Evolutionary conservation across 2,329 filamentous ascomycete genomes (phyloP).

Genomic region (Dichotomopilus funicola): DNA sequence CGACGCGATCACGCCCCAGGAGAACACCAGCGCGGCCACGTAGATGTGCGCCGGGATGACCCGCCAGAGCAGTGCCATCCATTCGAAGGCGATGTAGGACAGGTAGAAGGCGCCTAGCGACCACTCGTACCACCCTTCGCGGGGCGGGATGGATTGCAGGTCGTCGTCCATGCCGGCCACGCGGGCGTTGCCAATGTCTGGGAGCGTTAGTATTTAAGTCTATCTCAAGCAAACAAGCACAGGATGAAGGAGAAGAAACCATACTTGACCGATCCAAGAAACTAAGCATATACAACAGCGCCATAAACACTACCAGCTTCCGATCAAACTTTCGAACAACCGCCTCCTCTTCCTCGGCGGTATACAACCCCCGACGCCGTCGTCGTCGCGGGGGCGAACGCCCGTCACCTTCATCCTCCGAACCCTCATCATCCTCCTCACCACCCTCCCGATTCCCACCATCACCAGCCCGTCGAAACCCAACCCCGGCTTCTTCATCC

Average conservation of each 20-base stretch:
- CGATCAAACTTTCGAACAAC: conserved; percentile 72
- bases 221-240: not conserved
- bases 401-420: not conserved
- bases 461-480: not conserved
- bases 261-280: conserved; percentile 82
- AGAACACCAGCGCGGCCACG: conserved; percentile 56
- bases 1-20: conserved; percentile 74
- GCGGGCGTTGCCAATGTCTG: conserved; percentile 55
- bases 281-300: conserved; percentile 73
- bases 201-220: not conserved
- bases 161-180: conserved; percentile 59
- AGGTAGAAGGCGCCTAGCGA: conserved; percentile 56
- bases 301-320: conserved; percentile 72
- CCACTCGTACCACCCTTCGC: conserved; percentile 51
- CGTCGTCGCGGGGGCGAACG: conserved; percentile 8
- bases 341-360: conserved; percentile 62
- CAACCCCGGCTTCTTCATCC: conserved; percentile 1
- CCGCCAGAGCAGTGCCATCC: conserved; percentile 58
- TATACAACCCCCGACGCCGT: conserved; percentile 34
- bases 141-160: conserved; percentile 44
- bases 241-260: conserved; percentile 22
- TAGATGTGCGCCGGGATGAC: conserved; percentile 55
- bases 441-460: not conserved
- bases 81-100: conserved; percentile 58
- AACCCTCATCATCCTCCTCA: not conserved